phyloP scores from a whole-genome alignment of 2,329 filamentous ascomycete species.

The Microcyclosporella mali region DNA sequence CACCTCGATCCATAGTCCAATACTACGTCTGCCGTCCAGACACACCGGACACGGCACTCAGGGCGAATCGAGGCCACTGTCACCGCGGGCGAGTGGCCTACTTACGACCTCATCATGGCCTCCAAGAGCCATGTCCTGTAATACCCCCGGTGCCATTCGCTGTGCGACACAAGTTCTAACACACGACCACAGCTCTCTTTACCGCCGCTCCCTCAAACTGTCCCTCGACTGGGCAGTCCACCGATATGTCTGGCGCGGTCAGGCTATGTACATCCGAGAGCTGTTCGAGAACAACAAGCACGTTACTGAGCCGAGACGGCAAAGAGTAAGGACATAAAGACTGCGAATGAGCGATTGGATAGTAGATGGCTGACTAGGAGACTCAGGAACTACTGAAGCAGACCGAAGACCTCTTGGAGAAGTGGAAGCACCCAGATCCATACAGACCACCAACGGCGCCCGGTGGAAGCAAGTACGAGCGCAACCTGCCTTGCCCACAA shows the following conservation, averaged over 20 bases:
- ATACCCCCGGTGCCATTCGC: slow-evolving; percentile 9
- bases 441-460: slow-evolving; percentile 85
- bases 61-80: not conserved
- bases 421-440: slow-evolving; percentile 97
- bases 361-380: slow-evolving; percentile 1
- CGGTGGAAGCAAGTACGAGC: slow-evolving; percentile 93
- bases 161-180: slow-evolving; percentile 3
- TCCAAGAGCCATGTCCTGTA: slow-evolving; percentile 32
- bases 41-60: not conserved
- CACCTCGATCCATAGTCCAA: not conserved
- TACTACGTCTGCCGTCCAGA: not conserved
- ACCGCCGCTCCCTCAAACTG: slow-evolving; percentile 87
- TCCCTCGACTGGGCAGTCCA: slow-evolving; percentile 94
- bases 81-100: slow-evolving; percentile 1
- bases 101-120: slow-evolving; percentile 30
- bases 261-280: slow-evolving; percentile 90
- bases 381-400: slow-evolving; percentile 72
- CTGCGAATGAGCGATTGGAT: not conserved
- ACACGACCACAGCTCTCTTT: slow-evolving; percentile 55
- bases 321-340: slow-evolving; percentile 56
- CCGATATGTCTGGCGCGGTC: slow-evolving; percentile 86
- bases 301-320: slow-evolving; percentile 75
- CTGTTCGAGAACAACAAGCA: slow-evolving; percentile 91
- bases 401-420: slow-evolving; percentile 79
- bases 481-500: slow-evolving; percentile 76